Evolutionary conservation across 2,329 filamentous ascomycete genomes (phyloP).

Genomic region (Laburnicola sp.): DNA sequence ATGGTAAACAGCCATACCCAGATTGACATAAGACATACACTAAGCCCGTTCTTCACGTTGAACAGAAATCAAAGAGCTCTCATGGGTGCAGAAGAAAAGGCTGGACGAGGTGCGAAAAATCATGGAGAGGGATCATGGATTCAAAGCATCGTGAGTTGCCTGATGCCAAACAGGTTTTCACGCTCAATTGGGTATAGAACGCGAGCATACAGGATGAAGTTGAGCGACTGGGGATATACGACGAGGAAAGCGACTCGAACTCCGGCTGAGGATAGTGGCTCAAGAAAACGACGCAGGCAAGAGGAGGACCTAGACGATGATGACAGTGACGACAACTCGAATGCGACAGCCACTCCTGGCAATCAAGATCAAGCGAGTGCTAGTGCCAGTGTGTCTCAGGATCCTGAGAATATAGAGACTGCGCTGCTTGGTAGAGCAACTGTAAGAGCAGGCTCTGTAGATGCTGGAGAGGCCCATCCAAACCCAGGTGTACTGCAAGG

Average conservation of each 20-base stretch:
- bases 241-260: constrained; percentile 28
- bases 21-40: background rate
- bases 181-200: constrained; percentile 23
- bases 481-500: constrained; percentile 2
- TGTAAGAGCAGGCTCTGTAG: background rate
- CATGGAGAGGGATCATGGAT: constrained; percentile 39
- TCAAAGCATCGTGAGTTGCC: constrained; percentile 39
- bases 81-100: constrained; percentile 38
- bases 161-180: background rate
- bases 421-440: constrained; percentile 5
- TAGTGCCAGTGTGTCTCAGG: background rate
- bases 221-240: constrained; percentile 41
- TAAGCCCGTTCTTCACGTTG: constrained; percentile 11
- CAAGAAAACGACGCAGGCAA: constrained; percentile 3
- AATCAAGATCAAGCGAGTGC: background rate
- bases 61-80: constrained; percentile 36
- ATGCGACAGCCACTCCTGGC: background rate
- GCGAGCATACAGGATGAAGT: constrained; percentile 42
- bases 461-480: background rate
- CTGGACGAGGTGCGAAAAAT: constrained; percentile 38
- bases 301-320: constrained; percentile 7
- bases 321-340: constrained; percentile 10
- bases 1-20: background rate
- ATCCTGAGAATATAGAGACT: constrained; percentile 7
- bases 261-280: constrained; percentile 4